phyloP scores from a whole-genome alignment of 164 flowering plant species.

The Tinospora cordifolia region DNA sequence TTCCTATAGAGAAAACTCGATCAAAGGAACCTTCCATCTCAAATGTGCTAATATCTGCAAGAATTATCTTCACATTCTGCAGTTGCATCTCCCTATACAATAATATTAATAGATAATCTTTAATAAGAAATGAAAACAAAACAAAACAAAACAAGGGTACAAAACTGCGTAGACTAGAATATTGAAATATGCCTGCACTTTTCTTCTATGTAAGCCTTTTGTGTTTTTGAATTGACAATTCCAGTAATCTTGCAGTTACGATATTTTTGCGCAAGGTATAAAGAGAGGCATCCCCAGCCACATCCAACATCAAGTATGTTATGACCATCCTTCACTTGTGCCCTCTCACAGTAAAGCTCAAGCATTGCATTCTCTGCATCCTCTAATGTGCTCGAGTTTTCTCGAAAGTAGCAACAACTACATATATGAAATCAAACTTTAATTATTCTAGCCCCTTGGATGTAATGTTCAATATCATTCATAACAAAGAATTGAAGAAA shows the following conservation, averaged over 20 bases:
- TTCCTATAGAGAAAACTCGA: not conserved
- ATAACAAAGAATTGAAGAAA: not conserved
- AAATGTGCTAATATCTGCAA: conserved; percentile 8
- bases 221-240: not conserved
- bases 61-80: conserved; percentile 8
- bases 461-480: not conserved
- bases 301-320: conserved; percentile 7
- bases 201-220: not conserved
- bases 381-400: conserved; percentile 1
- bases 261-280: conserved; percentile 6
- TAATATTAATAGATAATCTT: not conserved
- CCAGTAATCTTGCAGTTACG: conserved; percentile 3
- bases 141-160: not conserved
- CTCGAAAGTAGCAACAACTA: not conserved
- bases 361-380: conserved; percentile 5
- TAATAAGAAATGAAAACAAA: not conserved
- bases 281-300: conserved; percentile 3
- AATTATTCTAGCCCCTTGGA: not conserved
- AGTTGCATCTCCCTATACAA: not conserved
- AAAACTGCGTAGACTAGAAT: too few species aligned
- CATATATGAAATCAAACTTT: not conserved
- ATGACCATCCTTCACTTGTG: conserved; percentile 9
- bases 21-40: conserved; percentile 9
- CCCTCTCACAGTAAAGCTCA: conserved; percentile 8
- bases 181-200: not conserved